Conservation (phyloP, 2,329 filamentous ascomycete species). For the Pestalotiopsis sp. region DNA sequence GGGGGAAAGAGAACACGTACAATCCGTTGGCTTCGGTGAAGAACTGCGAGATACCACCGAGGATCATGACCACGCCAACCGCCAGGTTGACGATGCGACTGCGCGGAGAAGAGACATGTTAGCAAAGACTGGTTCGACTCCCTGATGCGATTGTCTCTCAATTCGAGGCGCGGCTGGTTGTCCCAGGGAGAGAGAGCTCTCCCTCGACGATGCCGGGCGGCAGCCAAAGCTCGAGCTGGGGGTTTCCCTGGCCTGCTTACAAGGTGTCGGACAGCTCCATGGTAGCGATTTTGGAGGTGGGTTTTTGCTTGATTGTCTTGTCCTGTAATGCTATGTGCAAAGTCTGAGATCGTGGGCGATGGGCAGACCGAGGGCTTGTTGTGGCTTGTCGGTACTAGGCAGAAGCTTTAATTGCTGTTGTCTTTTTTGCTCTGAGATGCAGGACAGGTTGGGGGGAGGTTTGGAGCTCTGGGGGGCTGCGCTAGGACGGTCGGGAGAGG, state of each 20-base stretch:
- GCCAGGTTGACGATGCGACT: conserved; percentile 95
- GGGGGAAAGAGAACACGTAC: conserved; percentile 47
- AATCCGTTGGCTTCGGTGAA: conserved; percentile 52
- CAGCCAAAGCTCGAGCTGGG: conserved; percentile 14
- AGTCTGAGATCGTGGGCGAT: not conserved
- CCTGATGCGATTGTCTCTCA: not conserved
- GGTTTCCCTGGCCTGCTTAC: conserved; percentile 55
- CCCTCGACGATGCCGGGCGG: not conserved
- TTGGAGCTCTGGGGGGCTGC: not conserved
- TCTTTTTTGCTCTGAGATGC: not conserved
- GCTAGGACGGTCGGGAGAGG: not conserved
- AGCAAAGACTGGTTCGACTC: conserved; percentile 8
- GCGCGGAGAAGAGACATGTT: conserved; percentile 26
- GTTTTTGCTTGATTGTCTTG: not conserved
- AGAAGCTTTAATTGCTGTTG: conserved; percentile 7
- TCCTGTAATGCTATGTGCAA: not conserved
- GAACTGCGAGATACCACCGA: conserved; percentile 79
- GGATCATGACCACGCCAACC: conserved; percentile 82
- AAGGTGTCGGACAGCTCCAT: conserved; percentile 96
- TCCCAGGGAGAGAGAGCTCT: not conserved
- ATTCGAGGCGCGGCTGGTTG: not conserved
- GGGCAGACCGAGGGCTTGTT: not conserved
- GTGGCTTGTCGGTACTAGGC: not conserved
- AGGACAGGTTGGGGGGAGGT: not conserved
- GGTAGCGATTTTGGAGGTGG: conserved; percentile 28